Conservation (phyloP, 257 asterid genomes). For the Primulina tabacum region DNA sequence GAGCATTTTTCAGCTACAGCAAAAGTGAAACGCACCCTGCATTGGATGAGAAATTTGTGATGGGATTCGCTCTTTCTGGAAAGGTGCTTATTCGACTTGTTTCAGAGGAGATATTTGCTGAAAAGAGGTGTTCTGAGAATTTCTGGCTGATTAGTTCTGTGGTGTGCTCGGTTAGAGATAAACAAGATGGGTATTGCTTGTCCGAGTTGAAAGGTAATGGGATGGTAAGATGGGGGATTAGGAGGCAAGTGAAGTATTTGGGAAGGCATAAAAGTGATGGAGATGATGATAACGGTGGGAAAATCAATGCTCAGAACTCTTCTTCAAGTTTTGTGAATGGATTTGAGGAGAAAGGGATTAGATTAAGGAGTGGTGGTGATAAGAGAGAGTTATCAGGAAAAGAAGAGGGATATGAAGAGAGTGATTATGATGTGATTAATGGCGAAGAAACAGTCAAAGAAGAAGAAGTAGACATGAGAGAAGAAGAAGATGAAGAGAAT, state of each 20-base stretch:
- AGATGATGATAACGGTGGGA: slow-evolving; percentile 8
- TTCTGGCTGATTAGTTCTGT: slow-evolving; percentile 58
- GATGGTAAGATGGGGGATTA: slow-evolving; percentile 78
- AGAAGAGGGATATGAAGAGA: slow-evolving; percentile 22
- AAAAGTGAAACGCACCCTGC: slow-evolving; percentile 70
- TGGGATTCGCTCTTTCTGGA: slow-evolving; percentile 55
- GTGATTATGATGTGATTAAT: slow-evolving; percentile 18
- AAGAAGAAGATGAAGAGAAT: slow-evolving; percentile 10
- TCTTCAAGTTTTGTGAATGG: slow-evolving; percentile 48
- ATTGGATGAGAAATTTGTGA: slow-evolving; percentile 73
- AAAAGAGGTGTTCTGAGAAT: slow-evolving; percentile 44
- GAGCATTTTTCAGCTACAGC: slow-evolving; percentile 57
- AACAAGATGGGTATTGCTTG: slow-evolving; percentile 34
- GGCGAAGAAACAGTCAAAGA: slow-evolving; percentile 18
- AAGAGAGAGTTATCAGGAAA: slow-evolving; percentile 22
- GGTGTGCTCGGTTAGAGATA: slow-evolving; percentile 26
- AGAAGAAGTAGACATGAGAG: slow-evolving; percentile 1
- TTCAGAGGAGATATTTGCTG: slow-evolving; percentile 42
- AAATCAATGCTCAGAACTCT: slow-evolving; percentile 32
- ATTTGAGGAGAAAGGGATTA: slow-evolving; percentile 28
- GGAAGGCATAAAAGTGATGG: slow-evolving; percentile 52
- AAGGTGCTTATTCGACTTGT: slow-evolving; percentile 61
- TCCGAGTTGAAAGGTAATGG: slow-evolving; percentile 58
- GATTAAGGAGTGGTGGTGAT: slow-evolving; percentile 23
- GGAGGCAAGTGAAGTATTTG: slow-evolving; percentile 72